Percentiles rank a stretch among this genome's conserved stretches.
Conservation (phyloP, 2,329 filamentous ascomycete species). For the Chrysoporthe cubensis region DNA sequence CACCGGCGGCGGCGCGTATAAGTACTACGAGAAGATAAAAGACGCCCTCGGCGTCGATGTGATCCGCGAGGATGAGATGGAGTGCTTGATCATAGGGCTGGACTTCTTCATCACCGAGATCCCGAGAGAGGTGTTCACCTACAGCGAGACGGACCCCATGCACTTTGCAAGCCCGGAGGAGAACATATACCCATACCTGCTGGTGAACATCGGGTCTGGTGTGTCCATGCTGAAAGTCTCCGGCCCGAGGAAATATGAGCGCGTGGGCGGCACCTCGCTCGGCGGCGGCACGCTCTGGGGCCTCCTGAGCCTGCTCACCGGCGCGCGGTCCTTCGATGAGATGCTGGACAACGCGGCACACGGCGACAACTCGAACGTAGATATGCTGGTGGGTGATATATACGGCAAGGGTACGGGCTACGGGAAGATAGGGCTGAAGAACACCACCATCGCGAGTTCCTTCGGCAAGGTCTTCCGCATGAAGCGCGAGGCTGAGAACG, state of each 20-base stretch:
- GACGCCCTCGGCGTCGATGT: conserved; percentile 86
- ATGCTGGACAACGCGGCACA: conserved; percentile 91
- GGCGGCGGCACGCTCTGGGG: conserved; percentile 99
- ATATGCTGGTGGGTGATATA: conserved; percentile 97
- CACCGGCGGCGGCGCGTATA: conserved; percentile 93
- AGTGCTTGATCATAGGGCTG: conserved; percentile 93
- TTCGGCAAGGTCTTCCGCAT: conserved; percentile 97
- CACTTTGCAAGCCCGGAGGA: conserved; percentile 81
- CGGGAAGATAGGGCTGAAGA: conserved; percentile 93
- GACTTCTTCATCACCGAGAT: conserved; percentile 99
- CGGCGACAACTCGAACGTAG: conserved; percentile 90
- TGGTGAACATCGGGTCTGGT: conserved; percentile 97
- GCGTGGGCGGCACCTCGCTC: conserved; percentile 92
- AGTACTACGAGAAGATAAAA: conserved; percentile 91
- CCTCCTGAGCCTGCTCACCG: conserved; percentile 85
- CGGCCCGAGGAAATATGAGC: conserved; percentile 81
- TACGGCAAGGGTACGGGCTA: conserved; percentile 83
- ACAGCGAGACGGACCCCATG: conserved; percentile 89
- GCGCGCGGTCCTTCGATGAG: conserved; percentile 94
- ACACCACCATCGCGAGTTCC: conserved; percentile 90
- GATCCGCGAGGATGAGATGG: conserved; percentile 95
- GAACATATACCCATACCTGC: conserved; percentile 88
- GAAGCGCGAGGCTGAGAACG: conserved; percentile 80
- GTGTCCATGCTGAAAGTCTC: conserved; percentile 98
- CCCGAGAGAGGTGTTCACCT: conserved; percentile 94